Percentiles rank a stretch among this genome's conserved stretches.
Evolutionary conservation across 352 stramenopile species (phyloP).

Genomic region (Phytophthora pisi): DNA sequence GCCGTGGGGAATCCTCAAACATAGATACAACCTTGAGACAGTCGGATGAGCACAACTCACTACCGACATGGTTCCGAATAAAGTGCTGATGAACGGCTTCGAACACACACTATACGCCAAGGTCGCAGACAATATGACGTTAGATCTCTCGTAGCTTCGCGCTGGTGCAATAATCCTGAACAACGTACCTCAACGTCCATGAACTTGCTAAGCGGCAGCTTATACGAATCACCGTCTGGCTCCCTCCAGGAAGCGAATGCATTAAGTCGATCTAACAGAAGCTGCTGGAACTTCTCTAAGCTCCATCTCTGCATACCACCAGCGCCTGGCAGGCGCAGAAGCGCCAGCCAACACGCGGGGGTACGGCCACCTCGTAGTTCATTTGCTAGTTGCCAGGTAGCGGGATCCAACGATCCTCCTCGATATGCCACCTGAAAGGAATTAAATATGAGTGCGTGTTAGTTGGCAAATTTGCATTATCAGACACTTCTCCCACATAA

Average conservation of each 20-base stretch:
- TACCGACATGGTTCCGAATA: slow-evolving; percentile 49
- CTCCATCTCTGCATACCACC: neutral
- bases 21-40: slow-evolving; percentile 50
- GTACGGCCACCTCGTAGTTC: slow-evolving; percentile 3
- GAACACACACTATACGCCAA: slow-evolving; percentile 39
- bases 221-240: slow-evolving; percentile 23
- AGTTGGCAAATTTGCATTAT: slow-evolving; percentile 2
- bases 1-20: slow-evolving; percentile 40
- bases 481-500: neutral
- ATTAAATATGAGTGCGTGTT: neutral
- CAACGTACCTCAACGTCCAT: slow-evolving; percentile 36
- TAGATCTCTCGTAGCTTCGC: neutral
- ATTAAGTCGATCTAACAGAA: slow-evolving; percentile 42
- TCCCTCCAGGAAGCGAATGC: slow-evolving; percentile 47
- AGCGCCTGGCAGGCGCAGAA: slow-evolving; percentile 3
- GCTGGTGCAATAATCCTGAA: neutral
- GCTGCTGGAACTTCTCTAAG: slow-evolving; percentile 43
- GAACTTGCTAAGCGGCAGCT: slow-evolving; percentile 53
- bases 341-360: slow-evolving; percentile 15
- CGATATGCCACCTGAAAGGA: slow-evolving; percentile 13
- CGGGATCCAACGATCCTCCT: slow-evolving; percentile 7
- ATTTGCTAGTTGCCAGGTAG: slow-evolving; percentile 6
- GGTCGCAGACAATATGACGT: neutral
- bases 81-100: slow-evolving; percentile 68
- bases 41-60: slow-evolving; percentile 34